Base-by-base conservation (phyloP, 1,284 basidiomycete species). In the Ceratobasidium sp. region DNA sequence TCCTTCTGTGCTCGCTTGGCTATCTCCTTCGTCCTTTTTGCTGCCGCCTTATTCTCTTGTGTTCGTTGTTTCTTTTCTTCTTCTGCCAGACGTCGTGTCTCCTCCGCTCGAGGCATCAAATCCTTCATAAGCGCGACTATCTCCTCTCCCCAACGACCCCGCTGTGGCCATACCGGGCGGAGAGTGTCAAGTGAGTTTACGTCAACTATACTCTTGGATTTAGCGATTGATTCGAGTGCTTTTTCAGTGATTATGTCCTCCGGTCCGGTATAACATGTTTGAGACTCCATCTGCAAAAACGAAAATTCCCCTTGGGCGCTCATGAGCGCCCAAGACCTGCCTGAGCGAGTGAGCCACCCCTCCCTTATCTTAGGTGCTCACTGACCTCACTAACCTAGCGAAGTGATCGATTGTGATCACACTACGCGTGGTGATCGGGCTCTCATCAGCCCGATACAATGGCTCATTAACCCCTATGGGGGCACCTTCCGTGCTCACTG, bases 231-330 rank as follows among this genome's bases (percentile, higher is more conserved):
- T 17, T 66, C 65, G 23, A 48, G 17, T 48, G 44, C 65, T 3
- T 17, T 23, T 26, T 66, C 44, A 15, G 65, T 66, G 23, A 52
- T 52, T 12, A 66, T 26, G 13, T 66, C 65, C 44, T 66, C 65
- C 5, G 28, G n/a, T n/a, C 44, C 65, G 9, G 28, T 13, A 50
- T 66, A 66, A n/a, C 65, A 48, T 26, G 44, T 66, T 4, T 66
- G 12, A 23, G 65, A 66, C 48, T 66, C n/a, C n/a, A n/a, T n/a
- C n/a, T n/a, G n/a, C n/a, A n/a, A n/a, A n/a, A n/a, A n/a, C n/a
- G n/a, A n/a, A n/a, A n/a, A n/a, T n/a, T n/a, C n/a, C n/a, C n/a
- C n/a, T n/a, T n/a, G n/a, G n/a, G n/a, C n/a, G n/a, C n/a, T n/a
- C n/a, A n/a, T n/a, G n/a, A n/a, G n/a, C n/a, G n/a, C n/a, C n/a